Percentiles rank a stretch among this genome's conserved stretches.
Conservation (phyloP, 768 basidiomycete species). For the Kwoniella dejecticola region DNA sequence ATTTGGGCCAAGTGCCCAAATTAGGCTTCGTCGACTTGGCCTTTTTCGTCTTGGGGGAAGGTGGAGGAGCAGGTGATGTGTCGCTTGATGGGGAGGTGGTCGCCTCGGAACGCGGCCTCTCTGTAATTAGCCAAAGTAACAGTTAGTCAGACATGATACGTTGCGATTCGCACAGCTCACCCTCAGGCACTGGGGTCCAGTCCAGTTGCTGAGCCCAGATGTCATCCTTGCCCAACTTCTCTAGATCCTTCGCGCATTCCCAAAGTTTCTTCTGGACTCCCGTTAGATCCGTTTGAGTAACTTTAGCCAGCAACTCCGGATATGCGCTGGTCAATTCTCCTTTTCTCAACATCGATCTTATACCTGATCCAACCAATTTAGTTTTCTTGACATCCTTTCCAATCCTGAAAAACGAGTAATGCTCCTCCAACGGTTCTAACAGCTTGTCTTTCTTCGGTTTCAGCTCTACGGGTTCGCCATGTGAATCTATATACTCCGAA, state of each 20-base stretch:
- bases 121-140: too few relatives aligned
- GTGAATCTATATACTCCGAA: conserved; percentile 18
- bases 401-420: conserved; percentile 37
- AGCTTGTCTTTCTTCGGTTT: conserved; percentile 28
- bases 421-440: conserved; percentile 16
- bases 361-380: conserved; percentile 37
- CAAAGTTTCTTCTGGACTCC: conserved; percentile 19
- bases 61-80: background rate
- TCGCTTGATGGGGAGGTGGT: background rate
- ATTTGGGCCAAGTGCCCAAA: conserved; percentile 75
- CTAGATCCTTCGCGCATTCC: conserved; percentile 34
- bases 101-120: too few relatives aligned
- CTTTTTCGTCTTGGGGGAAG: background rate
- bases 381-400: conserved; percentile 20
- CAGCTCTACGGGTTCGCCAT: conserved; percentile 40
- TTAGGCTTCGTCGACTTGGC: conserved; percentile 19
- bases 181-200: conserved; percentile 20
- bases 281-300: conserved; percentile 8
- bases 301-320: conserved; percentile 20
- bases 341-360: conserved; percentile 25
- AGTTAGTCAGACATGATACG: too few relatives aligned
- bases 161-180: background rate
- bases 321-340: conserved; percentile 37
- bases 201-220: conserved; percentile 42
- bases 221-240: conserved; percentile 13